Evolutionary conservation across 1,139 yeast species (phyloP).

Genomic region (Suhomyces taliae): DNA sequence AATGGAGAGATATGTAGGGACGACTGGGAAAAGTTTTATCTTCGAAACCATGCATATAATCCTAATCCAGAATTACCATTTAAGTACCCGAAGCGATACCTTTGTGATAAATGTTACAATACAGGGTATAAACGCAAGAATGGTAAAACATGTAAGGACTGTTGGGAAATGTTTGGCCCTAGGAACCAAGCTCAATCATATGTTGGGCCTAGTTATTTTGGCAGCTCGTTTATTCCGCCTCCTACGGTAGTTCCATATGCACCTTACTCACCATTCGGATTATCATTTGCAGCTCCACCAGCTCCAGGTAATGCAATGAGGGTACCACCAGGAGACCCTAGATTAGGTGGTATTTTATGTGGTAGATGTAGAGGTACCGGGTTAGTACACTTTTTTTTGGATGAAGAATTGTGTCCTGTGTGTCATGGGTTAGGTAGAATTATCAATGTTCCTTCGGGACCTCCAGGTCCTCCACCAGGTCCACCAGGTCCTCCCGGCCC

Average conservation of each 20-base stretch:
- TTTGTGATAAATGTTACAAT: conserved; percentile 71
- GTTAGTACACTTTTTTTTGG: conserved; percentile 49
- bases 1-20: conserved; percentile 32
- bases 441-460: conserved; percentile 11
- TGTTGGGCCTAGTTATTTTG: not conserved
- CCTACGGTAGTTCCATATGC: not conserved
- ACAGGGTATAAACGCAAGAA: conserved; percentile 69
- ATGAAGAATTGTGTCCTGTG: conserved; percentile 55
- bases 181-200: conserved; percentile 22
- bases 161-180: conserved; percentile 69
- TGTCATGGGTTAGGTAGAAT: conserved; percentile 72
- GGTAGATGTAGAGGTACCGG: conserved; percentile 81
- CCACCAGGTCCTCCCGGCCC: not conserved
- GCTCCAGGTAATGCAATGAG: conserved; percentile 27
- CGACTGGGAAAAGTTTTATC: conserved; percentile 39
- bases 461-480: conserved; percentile 2
- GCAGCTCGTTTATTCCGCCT: not conserved
- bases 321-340: conserved; percentile 79
- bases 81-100: conserved; percentile 59
- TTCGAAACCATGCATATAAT: conserved; percentile 34
- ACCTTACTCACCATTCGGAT: conserved; percentile 1
- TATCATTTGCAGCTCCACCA: conserved; percentile 3
- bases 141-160: conserved; percentile 66
- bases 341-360: conserved; percentile 78
- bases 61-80: conserved; percentile 42